Base-by-base conservation (phyloP, 2,329 filamentous ascomycete genomes). In the Pyrenochaeta sp. region DNA sequence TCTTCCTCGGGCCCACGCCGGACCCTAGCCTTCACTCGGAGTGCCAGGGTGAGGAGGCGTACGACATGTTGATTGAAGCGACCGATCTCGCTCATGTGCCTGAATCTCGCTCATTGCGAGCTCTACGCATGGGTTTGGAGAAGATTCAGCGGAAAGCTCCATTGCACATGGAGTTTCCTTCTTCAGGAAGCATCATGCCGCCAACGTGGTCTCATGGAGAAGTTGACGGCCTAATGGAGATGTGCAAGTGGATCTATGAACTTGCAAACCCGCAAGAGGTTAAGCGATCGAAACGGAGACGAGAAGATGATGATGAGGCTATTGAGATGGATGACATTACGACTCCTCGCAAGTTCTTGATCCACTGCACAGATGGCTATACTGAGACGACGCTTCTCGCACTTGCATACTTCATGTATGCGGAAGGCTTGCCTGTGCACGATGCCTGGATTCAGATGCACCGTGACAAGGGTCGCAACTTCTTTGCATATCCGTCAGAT, bases 351-450 rank as follows among this genome's bases (percentile, higher is more conserved):
- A 93, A 88, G 72, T 87, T 98, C 34, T 85, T 98, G 32, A 91
- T 99, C 40, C 94, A 98, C 77, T 98, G 95, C 76, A 89, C 90
- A 2, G 95, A 99, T 76, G 95, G 95, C 19, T 99, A 99, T 72
- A 99, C 95, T 0, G 95, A 99, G 78, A 94, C 91, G 1, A 93
- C 93, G 1, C 85, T 99, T 77, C 84, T 99, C 19, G 92, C 87
- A 1, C 87, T 99, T 39, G 92, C 94, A 9, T 99, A 99, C 78
- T 92, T 90, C 74, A 96, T 96, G 84, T 99, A 93, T 77, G 92
- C 91, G 52, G 92, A 95, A 61, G 92, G 92, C 6, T 83, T 88
- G 10, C 86, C 93, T 0, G 86, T 94, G 0, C 90, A 93, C 28
- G 88, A 93, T 54, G 93, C 95, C 8, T 98, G 93, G 93, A 83